Conservation (phyloP, 805 yeast species). For the Ogataea allantospora region DNA sequence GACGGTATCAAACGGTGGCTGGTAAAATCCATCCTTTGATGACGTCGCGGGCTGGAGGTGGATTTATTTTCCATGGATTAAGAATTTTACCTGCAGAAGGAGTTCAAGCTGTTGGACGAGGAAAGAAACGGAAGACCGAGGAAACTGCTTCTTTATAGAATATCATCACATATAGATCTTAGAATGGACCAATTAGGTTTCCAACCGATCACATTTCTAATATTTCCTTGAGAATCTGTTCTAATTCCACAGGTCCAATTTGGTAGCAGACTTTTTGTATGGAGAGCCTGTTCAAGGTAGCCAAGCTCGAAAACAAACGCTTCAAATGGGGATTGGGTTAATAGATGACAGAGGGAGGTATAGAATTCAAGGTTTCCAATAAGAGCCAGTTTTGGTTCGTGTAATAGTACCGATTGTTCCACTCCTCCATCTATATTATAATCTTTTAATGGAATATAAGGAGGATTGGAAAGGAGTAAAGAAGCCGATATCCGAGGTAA, state of each 20-base stretch:
- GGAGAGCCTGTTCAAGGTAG: constrained; percentile 49
- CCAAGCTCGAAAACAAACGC: constrained; percentile 83
- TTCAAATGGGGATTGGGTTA: constrained; percentile 39
- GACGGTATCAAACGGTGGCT: constrained; percentile 88
- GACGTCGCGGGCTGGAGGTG: constrained; percentile 94
- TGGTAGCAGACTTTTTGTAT: constrained; percentile 10
- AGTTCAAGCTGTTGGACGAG: constrained; percentile 69
- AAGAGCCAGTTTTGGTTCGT: constrained; percentile 81
- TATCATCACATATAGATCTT: constrained; percentile 17
- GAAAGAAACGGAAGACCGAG: constrained; percentile 41
- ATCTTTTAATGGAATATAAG: constrained; percentile 63
- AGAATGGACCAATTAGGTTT: constrained; percentile 19
- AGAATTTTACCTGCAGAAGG: constrained; percentile 70
- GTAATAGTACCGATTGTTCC: constrained; percentile 61
- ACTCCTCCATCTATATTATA: constrained; percentile 43
- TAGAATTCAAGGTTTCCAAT: constrained; percentile 77
- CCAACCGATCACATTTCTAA: constrained; percentile 70
- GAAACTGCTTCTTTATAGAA: constrained; percentile 10
- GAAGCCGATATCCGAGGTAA: constrained; percentile 34
- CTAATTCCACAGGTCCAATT: constrained; percentile 46
- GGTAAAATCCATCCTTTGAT: constrained; percentile 93
- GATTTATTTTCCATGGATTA: constrained; percentile 76
- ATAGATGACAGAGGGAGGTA: constrained; percentile 46
- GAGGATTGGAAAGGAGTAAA: constrained; percentile 83
- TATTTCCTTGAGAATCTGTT: constrained; percentile 49